Conservation (phyloP, 345 rosid genomes). For the Capsella bursapastoris region DNA sequence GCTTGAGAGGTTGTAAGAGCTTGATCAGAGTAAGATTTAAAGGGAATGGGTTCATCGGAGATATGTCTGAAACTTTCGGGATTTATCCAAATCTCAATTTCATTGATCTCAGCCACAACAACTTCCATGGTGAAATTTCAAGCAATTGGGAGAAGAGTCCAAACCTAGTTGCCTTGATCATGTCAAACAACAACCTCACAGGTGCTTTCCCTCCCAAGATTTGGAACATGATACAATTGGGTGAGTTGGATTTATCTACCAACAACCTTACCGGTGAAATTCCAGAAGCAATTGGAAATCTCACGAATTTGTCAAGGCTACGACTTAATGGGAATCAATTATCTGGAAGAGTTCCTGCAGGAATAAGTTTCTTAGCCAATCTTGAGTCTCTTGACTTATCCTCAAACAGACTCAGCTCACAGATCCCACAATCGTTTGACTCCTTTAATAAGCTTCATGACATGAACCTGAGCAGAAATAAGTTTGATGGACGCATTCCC, state of each 20-base stretch:
- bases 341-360: conserved; percentile 37
- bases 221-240: conserved; percentile 30
- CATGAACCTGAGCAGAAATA: conserved; percentile 39
- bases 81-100: conserved; percentile 36
- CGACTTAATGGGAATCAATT: conserved; percentile 30
- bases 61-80: conserved; percentile 44
- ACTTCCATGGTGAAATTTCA: conserved; percentile 46
- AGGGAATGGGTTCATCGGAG: conserved; percentile 42
- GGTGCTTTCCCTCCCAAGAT: conserved; percentile 44
- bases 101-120: conserved; percentile 46
- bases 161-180: conserved; percentile 11
- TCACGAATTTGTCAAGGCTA: neutral
- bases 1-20: conserved; percentile 46
- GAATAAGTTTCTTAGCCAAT: conserved; percentile 10
- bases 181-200: conserved; percentile 17
- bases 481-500: conserved; percentile 33
- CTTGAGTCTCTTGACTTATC: conserved; percentile 42
- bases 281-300: conserved; percentile 20
- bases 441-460: neutral
- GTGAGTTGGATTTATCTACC: conserved; percentile 28
- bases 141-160: conserved; percentile 42
- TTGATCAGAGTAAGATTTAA: conserved; percentile 43
- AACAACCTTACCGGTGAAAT: conserved; percentile 40
- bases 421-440: conserved; percentile 29
- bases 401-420: conserved; percentile 25